These are phyloP conservation scores for Penicillium herquei DNA, from an alignment of 495 filamentous ascomycete genomes.

Conservation along the genomic window DNA sequence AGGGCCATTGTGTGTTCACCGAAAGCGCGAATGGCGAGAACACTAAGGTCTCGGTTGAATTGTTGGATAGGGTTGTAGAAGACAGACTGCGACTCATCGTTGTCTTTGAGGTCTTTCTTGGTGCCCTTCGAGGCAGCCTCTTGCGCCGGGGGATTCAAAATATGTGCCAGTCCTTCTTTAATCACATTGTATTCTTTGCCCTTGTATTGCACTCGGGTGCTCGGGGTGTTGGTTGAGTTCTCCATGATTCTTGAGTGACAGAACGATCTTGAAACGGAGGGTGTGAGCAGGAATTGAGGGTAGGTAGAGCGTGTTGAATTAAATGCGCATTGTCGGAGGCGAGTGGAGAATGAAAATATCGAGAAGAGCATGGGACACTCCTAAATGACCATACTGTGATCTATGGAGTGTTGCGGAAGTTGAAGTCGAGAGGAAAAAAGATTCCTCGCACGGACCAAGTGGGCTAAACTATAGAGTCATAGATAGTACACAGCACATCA, in stretches of 20 bases:
- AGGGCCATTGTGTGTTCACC: conserved; percentile 62
- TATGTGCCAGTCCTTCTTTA: conserved; percentile 66
- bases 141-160: conserved; percentile 56
- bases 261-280: conserved; percentile 2
- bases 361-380: conserved; percentile 14
- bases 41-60: conserved; percentile 94
- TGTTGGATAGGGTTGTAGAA: conserved; percentile 99
- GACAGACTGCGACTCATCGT: conserved; percentile 67
- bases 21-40: conserved; percentile 84
- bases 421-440: conserved; percentile 17
- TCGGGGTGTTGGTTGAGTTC: conserved; percentile 10
- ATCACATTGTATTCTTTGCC: conserved; percentile 60
- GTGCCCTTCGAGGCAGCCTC: conserved; percentile 44
- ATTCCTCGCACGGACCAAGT: conserved; percentile 23
- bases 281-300: neutral
- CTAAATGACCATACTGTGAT: neutral
- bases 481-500: no score
- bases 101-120: conserved; percentile 41
- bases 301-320: neutral
- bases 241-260: conserved; percentile 20
- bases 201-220: conserved; percentile 31
- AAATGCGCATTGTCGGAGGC: conserved; percentile 15
- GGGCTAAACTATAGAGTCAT: neutral
- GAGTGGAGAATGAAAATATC: conserved; percentile 1
- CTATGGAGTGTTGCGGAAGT: conserved; percentile 1